Conservation (phyloP, 257 asterid species). For the Nicotiana undulata region DNA sequence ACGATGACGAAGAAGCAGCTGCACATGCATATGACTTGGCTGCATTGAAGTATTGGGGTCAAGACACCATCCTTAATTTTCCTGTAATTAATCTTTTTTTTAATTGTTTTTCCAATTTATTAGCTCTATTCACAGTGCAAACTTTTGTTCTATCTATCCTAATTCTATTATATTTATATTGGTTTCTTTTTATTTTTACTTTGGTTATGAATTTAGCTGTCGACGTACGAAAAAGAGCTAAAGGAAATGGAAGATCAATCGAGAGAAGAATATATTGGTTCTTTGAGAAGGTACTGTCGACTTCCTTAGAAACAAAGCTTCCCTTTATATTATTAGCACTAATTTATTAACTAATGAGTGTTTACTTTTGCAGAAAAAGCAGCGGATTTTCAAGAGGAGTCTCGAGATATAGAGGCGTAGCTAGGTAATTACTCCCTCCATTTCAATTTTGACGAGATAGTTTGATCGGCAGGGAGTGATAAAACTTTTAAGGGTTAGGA, state of each 20-base stretch:
- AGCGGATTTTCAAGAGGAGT: constrained; percentile 88
- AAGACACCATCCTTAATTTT: constrained; percentile 69
- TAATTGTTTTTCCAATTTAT: not conserved
- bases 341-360: not conserved
- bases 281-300: constrained; percentile 62
- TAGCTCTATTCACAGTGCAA: not conserved
- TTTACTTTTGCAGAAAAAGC: constrained; percentile 37
- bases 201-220: constrained; percentile 23
- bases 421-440: constrained; percentile 52
- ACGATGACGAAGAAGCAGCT: constrained; percentile 82
- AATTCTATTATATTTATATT: not conserved
- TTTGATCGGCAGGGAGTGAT: too few relatives aligned
- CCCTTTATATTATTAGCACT: too few relatives aligned
- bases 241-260: constrained; percentile 77
- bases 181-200: not conserved
- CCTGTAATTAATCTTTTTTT: constrained; percentile 36
- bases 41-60: constrained; percentile 96
- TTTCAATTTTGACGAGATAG: too few relatives aligned
- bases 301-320: too few relatives aligned
- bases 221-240: constrained; percentile 57
- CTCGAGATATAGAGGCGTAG: constrained; percentile 83
- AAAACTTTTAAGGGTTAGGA: too few relatives aligned
- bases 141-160: not conserved
- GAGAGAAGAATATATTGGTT: constrained; percentile 88
- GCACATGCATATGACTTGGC: constrained; percentile 99